These are phyloP conservation scores for Cornus controversa DNA, from an alignment of 148 eudicot genomes.

Conservation along the genomic window DNA sequence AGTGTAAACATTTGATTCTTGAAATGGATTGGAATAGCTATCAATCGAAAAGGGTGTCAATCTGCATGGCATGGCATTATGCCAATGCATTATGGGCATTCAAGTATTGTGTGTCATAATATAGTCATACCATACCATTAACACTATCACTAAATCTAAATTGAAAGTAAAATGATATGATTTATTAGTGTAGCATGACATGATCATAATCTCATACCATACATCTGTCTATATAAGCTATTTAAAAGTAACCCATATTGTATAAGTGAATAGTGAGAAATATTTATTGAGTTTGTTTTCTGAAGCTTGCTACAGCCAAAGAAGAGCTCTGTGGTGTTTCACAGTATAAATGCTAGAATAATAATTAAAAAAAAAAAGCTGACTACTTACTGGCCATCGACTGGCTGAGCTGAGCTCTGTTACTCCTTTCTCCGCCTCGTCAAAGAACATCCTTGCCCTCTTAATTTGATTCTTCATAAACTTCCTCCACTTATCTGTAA, in stretches of 20 bases:
- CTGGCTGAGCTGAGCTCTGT: conserved; percentile 81
- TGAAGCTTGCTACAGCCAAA: not conserved
- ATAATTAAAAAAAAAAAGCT: not conserved
- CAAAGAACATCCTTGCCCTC: conserved; percentile 90
- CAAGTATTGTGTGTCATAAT: too few species aligned
- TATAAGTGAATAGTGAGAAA: too few species aligned
- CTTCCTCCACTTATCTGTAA: conserved; percentile 90
- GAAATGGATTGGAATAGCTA: not conserved
- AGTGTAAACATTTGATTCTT: not conserved
- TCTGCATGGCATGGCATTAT: not conserved
- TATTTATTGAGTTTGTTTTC: not conserved
- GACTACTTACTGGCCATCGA: conserved; percentile 87
- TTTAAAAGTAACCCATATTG: not conserved
- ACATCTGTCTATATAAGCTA: not conserved
- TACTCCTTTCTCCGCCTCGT: conserved; percentile 89
- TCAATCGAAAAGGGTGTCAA: not conserved
- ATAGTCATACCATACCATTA: too few species aligned
- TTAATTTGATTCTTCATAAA: conserved; percentile 94
- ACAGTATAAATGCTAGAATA: not conserved
- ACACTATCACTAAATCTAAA: not conserved
- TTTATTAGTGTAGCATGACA: not conserved
- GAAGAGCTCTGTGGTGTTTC: not conserved
- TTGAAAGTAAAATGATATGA: not conserved
- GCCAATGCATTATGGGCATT: too few species aligned
- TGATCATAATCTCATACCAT: not conserved